phyloP scores from a whole-genome alignment of 495 filamentous ascomycete species.

The Parathielavia appendiculata region DNA sequence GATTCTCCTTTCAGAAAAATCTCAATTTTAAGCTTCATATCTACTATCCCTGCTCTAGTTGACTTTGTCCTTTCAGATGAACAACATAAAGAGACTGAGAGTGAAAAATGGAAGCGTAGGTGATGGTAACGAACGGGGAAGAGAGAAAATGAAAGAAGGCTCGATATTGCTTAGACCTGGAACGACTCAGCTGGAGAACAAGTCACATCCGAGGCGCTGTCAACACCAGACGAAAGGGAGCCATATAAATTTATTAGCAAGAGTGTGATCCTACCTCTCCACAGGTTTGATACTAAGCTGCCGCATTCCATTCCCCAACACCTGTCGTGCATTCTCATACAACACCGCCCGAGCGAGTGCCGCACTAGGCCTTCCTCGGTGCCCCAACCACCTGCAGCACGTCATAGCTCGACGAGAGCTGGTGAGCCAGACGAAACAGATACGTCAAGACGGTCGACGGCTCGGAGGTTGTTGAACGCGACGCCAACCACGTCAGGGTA shows the following conservation, averaged over 20 bases:
- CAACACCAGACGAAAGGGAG: no score
- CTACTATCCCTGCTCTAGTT: no score
- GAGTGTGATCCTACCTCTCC: constrained; percentile 41
- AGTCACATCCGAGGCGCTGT: no score
- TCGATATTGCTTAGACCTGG: no score
- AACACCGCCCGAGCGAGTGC: constrained; percentile 74
- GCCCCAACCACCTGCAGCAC: constrained; percentile 66
- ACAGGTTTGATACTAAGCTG: constrained; percentile 74
- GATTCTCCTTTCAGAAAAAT: no score
- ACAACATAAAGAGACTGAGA: no score
- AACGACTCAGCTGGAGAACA: no score
- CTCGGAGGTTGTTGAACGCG: constrained; percentile 58
- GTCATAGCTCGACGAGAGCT: constrained; percentile 75
- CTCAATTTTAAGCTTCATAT: no score
- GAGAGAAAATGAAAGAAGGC: no score
- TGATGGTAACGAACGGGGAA: no score
- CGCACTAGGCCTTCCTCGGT: constrained; percentile 48
- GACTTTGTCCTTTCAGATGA: no score
- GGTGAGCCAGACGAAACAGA: constrained; percentile 81
- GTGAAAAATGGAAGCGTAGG: no score
- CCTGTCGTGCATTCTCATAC: constrained; percentile 70
- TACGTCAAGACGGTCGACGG: constrained; percentile 68
- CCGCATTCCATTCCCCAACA: constrained; percentile 77
- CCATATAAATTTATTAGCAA: neutral
- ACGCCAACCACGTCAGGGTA: constrained; percentile 60